phyloP scores from a whole-genome alignment of 225 moss, liverwort and hornwort species.

The Climacium dendroides region DNA sequence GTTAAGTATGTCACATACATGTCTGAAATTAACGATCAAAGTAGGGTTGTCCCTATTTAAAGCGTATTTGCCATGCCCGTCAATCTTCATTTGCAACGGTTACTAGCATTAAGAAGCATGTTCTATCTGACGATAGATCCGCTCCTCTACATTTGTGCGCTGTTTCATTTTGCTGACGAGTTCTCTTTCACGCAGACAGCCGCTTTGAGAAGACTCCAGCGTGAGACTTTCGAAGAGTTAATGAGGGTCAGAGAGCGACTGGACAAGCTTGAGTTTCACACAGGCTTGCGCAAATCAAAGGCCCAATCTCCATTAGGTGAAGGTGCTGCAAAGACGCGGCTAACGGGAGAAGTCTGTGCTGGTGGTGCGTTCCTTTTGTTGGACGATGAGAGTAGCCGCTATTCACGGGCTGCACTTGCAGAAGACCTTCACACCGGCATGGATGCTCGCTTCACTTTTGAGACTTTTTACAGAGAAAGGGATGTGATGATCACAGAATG shows the following conservation, averaged over 20 bases:
- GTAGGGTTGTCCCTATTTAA: background rate
- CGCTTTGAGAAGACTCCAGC: conserved; percentile 78
- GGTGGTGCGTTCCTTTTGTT: conserved; percentile 71
- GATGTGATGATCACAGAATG: conserved; percentile 83
- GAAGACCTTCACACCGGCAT: conserved; percentile 71
- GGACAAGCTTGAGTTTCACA: conserved; percentile 65
- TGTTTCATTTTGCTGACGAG: background rate
- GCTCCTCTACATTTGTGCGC: background rate
- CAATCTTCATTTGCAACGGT: background rate
- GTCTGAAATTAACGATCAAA: background rate
- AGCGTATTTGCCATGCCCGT: background rate
- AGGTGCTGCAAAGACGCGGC: conserved; percentile 41
- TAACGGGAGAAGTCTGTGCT: conserved; percentile 67
- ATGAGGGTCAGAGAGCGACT: conserved; percentile 69
- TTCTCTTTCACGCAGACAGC: conserved; percentile 52
- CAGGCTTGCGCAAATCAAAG: conserved; percentile 50
- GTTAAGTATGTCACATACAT: background rate
- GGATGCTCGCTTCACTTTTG: conserved; percentile 77
- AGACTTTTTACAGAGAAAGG: conserved; percentile 58
- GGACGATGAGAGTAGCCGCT: conserved; percentile 46
- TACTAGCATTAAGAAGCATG: background rate
- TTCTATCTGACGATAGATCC: background rate
- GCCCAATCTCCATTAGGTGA: conserved; percentile 4
- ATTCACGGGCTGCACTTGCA: conserved; percentile 61
- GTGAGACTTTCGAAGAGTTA: conserved; percentile 68